Evolutionary conservation across 2,329 filamentous ascomycete genomes (phyloP), one percentile per base, ranked within the genome.

Genomic region (Colletotrichum chrysophilum): DNA sequence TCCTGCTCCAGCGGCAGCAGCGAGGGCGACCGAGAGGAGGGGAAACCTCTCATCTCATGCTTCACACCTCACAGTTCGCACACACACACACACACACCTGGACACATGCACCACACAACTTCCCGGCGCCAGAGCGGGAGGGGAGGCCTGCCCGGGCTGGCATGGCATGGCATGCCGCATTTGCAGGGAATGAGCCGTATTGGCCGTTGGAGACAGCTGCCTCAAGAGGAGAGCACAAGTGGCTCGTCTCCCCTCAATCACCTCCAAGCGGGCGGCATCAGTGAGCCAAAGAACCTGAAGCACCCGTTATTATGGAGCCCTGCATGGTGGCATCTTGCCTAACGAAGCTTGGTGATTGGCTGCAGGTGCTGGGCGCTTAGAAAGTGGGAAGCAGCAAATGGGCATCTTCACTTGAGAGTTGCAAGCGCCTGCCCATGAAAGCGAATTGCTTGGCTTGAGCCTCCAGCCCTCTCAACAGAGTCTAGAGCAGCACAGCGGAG

Each of bases 311-410:
- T 71, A 75, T 71, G 75, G 71, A 69, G 74, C 66, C 66, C 30
- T 73, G 74, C 75, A 76, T 76, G 76, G 74, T 73, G 70, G 75
- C 64, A 75, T 71, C 62, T 71, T 60, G 76, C 70, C 66, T 70
- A 55, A 66, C 60, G 66, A 60, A 76, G 77, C 74, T 74, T 55
- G n/a, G 66, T 78, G 76, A 78, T 78, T 78, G 77, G 77, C 55
- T 67, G 64, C 8, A 7, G 26, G 38, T 61, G 61, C 26, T 71
- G 77, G 77, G 77, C 77, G 77, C 77, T 78, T 78, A 78, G 58
- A 67, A 58, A 62, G 26, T 66, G 74, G 64, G 66, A 55, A 62
- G 52, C 62, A 76, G 67, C 68, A 70, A 70, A 74, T 70, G 56
- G 52, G 74, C 73, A 71, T 76, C 75, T 68, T 75, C 72, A 71